Base-by-base conservation (phyloP, 805 yeast species). In the Cyberlindnera euphorbiae region DNA sequence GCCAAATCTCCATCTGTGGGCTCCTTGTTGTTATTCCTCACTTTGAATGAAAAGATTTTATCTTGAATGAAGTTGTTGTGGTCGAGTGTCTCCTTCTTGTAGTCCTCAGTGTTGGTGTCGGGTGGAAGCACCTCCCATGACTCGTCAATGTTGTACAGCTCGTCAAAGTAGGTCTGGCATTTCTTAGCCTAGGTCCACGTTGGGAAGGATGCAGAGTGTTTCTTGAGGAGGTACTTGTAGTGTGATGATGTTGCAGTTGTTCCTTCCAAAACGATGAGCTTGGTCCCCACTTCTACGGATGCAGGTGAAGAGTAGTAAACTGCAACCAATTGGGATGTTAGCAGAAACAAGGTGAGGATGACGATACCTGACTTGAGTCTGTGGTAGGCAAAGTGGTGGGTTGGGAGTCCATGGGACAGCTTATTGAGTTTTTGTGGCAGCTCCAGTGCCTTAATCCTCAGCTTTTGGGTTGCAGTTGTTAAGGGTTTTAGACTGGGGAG, bases 71-170 rank as follows among this genome's bases (percentile, higher is more conserved):
- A 60, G 17, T 54, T 46, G 4, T 59, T 56, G 24, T 54, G 63
- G 13, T 56, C 45, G 41, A 60, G 67, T 2, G 52, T 45, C n/a
- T 52, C 55, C 36, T 61, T 58, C 19, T 61, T 50, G 19, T 67
- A 46, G 21, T 53, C 56, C 21, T 70, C 58, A 6, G 65, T 53
- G 35, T 69, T 59, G 4, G 41, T 35, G 10, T 36, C 38, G 50
- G 62, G 16, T 66, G 70, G 70, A 27, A 64, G 45, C 7, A 68
- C 41, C 34, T 55, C 59, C 82, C 82, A 75, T 23, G 69, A 63
- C 17, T 64, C 61, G 34, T 71, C 56, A 9, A 38, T 28, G 17
- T 51, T 45, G 44, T 63, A 64, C 8, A 75, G 50, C 35, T 60
- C 64, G 28, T 64, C 59, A 48, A 75, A 75, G 44, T 72, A 75